phyloP scores from a whole-genome alignment of 768 basidiomycete species.

The Pleurotus tuber-regium region DNA sequence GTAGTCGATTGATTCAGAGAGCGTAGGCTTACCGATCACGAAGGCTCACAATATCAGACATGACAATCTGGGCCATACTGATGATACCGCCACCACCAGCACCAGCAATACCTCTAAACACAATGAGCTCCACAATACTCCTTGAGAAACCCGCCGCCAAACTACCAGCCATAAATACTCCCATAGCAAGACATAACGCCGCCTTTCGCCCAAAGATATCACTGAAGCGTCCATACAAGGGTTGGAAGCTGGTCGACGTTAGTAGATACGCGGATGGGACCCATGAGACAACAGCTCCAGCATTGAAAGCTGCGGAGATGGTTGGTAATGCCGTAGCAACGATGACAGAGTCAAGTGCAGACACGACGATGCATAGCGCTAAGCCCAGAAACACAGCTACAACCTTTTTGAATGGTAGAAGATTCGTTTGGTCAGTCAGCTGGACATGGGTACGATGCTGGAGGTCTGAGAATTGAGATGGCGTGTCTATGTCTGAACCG shows the following conservation, averaged over 20 bases:
- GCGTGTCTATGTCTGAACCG: no score
- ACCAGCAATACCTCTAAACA: slow-evolving; percentile 67
- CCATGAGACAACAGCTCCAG: slow-evolving; percentile 64
- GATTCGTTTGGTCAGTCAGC: slow-evolving; percentile 75
- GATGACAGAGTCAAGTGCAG: slow-evolving; percentile 68
- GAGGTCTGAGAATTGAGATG: background rate
- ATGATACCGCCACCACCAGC: slow-evolving; percentile 71
- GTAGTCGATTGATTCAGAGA: background rate
- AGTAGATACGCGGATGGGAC: slow-evolving; percentile 72
- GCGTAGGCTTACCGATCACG: slow-evolving; percentile 48
- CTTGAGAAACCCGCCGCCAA: slow-evolving; percentile 65
- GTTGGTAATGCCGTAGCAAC: slow-evolving; percentile 75
- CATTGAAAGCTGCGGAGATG: slow-evolving; percentile 62
- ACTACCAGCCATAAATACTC: slow-evolving; percentile 65
- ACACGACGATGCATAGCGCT: slow-evolving; percentile 57
- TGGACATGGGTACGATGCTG: slow-evolving; percentile 11
- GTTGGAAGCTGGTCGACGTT: slow-evolving; percentile 64
- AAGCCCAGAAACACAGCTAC: slow-evolving; percentile 62
- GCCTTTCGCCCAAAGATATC: slow-evolving; percentile 69
- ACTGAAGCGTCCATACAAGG: slow-evolving; percentile 58
- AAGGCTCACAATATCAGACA: slow-evolving; percentile 70
- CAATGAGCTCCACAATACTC: slow-evolving; percentile 64
- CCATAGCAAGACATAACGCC: slow-evolving; percentile 54
- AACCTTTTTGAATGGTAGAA: slow-evolving; percentile 63
- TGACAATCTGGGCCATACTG: slow-evolving; percentile 68